A percentile compares a stretch with the other conserved stretches of the same genome.
Evolutionary conservation across 2,329 filamentous ascomycete genomes (phyloP).

Genomic region (Pseudogymnoascus sp.): DNA sequence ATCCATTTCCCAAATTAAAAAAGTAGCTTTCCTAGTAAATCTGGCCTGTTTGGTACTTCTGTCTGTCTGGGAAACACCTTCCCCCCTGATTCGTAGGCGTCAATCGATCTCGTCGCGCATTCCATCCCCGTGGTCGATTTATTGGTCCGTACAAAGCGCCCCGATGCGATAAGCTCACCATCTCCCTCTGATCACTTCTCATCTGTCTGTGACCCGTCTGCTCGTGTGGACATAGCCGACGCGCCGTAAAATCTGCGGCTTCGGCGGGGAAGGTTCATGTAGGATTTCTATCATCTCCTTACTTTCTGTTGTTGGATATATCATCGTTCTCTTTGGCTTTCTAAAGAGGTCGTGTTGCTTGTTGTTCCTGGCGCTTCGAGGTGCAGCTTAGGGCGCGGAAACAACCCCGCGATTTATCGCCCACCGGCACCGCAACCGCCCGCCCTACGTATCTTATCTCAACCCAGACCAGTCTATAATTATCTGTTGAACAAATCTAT

Average conservation of each 20-base stretch:
- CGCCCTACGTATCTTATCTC: neutral
- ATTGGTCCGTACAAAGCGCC: neutral
- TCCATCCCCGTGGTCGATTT: neutral
- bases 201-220: neutral
- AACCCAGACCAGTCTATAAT: conserved; percentile 1
- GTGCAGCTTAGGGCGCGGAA: neutral
- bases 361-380: neutral
- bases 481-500: neutral
- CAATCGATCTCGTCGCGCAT: neutral
- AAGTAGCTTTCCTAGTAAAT: neutral
- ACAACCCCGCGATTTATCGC: neutral
- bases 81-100: neutral
- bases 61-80: neutral
- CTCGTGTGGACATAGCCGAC: neutral
- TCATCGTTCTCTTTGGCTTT: neutral
- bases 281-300: neutral
- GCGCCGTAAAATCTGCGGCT: neutral
- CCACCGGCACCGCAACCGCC: neutral
- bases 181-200: neutral
- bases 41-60: neutral
- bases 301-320: neutral
- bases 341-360: neutral
- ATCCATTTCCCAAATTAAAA: neutral
- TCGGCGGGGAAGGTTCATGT: neutral
- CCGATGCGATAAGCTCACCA: neutral